Evolutionary conservation across 345 rosid genomes (phyloP).

Genomic region (Eucalyptus polyanthemos): DNA sequence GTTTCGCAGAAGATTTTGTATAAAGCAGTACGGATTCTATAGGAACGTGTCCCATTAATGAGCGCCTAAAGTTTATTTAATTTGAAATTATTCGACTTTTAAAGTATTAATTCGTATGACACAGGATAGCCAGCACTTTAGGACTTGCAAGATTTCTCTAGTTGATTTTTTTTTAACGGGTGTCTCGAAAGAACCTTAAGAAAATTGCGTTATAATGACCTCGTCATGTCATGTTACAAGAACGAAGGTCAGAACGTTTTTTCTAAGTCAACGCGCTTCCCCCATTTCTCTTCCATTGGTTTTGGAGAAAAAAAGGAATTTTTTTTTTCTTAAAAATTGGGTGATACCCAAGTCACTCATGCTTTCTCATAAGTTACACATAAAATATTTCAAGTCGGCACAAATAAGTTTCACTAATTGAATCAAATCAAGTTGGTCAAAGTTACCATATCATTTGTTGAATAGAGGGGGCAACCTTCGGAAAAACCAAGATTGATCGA

Average conservation of each 20-base stretch:
- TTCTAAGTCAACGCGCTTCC: not conserved
- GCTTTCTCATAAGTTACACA: not conserved
- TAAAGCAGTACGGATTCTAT: not conserved
- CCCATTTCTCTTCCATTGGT: not conserved
- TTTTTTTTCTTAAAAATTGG: not conserved
- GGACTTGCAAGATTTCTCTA: not conserved
- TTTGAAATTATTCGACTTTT: not conserved
- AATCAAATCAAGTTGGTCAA: not conserved
- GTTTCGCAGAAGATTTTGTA: not conserved
- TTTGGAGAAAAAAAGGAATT: fast-evolving
- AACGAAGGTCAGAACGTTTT: not conserved
- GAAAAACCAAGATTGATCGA: not conserved
- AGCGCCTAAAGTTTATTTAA: not conserved
- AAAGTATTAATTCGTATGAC: not conserved
- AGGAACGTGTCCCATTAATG: not conserved
- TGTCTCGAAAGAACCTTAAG: not conserved
- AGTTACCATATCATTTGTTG: not conserved
- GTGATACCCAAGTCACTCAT: not conserved
- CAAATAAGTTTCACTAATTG: not conserved
- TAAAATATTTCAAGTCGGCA: not conserved
- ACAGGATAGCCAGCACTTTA: not conserved
- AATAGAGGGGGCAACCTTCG: not conserved
- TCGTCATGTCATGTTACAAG: not conserved
- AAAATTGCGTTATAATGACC: not conserved
- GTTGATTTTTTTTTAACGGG: not conserved